These are phyloP conservation scores for Pyricularia grisea DNA, from an alignment of 2,329 filamentous ascomycete genomes.

Conservation along the genomic window DNA sequence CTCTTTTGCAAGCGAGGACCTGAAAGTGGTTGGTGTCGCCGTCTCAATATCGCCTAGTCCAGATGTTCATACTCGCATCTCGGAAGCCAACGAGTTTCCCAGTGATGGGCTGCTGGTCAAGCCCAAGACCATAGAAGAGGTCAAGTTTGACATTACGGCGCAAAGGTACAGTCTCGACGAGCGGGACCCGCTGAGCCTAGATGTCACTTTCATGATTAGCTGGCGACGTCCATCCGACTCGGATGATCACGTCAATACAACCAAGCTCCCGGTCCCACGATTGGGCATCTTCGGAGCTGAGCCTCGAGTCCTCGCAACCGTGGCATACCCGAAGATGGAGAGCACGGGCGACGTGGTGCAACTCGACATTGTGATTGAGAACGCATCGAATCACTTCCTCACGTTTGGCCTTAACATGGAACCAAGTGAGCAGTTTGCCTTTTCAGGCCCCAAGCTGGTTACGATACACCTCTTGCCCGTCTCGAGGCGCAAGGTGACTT, in stretches of 20 bases:
- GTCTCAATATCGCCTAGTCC: slow-evolving; percentile 38
- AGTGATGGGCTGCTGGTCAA: slow-evolving; percentile 38
- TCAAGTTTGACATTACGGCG: slow-evolving; percentile 62
- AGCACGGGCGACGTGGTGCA: neutral
- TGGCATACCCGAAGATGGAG: slow-evolving; percentile 29
- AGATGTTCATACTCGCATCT: slow-evolving; percentile 47
- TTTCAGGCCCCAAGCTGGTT: slow-evolving; percentile 77
- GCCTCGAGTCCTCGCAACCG: slow-evolving; percentile 67
- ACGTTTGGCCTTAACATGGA: slow-evolving; percentile 93
- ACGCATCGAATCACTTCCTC: slow-evolving; percentile 87
- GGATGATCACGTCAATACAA: slow-evolving; percentile 39
- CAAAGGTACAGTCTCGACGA: slow-evolving; percentile 78
- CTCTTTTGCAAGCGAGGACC: slow-evolving; percentile 67
- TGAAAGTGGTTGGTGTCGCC: slow-evolving; percentile 54
- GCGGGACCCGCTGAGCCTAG: slow-evolving; percentile 62
- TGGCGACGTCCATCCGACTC: slow-evolving; percentile 55
- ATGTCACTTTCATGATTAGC: slow-evolving; percentile 63
- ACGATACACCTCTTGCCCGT: slow-evolving; percentile 76
- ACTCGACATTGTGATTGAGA: slow-evolving; percentile 63
- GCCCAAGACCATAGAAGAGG: slow-evolving; percentile 62
- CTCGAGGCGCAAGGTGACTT: slow-evolving; percentile 64
- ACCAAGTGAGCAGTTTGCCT: slow-evolving; percentile 83
- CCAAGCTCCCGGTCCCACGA: slow-evolving; percentile 66
- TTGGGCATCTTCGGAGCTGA: slow-evolving; percentile 75
- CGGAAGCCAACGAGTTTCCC: slow-evolving; percentile 27